Conservation (phyloP, 2,329 filamentous ascomycete genomes). For the Colletotrichum magnum region DNA sequence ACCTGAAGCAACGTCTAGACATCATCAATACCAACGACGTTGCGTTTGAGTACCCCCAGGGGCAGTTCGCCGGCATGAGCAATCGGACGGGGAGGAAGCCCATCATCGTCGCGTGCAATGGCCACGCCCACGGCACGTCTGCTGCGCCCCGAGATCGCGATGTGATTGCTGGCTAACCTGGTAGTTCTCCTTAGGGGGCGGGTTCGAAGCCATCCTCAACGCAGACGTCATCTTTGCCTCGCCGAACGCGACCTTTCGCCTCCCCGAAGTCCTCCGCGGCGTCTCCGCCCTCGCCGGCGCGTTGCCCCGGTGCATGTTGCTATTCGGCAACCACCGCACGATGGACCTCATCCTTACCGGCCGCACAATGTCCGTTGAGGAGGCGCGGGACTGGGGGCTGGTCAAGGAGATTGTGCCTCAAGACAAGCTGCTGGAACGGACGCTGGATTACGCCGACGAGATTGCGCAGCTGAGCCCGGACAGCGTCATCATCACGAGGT, state of each 20-base stretch:
- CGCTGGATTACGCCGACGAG: constrained; percentile 48
- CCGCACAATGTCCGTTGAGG: constrained; percentile 45
- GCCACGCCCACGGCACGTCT: constrained; percentile 49
- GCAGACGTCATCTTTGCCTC: constrained; percentile 71
- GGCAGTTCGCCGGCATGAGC: constrained; percentile 52
- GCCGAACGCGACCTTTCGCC: constrained; percentile 64
- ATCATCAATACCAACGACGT: constrained; percentile 47
- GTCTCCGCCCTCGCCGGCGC: constrained; percentile 71
- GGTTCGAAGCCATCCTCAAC: constrained; percentile 54
- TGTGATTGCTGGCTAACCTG: background rate
- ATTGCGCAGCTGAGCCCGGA: constrained; percentile 51
- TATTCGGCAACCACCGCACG: constrained; percentile 51
- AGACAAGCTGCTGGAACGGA: constrained; percentile 47
- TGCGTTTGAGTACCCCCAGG: constrained; percentile 51
- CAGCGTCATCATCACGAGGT: constrained; percentile 50
- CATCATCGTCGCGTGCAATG: constrained; percentile 50
- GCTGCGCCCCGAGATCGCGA: constrained; percentile 34
- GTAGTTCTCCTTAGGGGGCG: constrained; percentile 44
- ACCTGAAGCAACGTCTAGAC: constrained; percentile 63
- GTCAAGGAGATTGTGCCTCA: constrained; percentile 49
- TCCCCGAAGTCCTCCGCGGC: constrained; percentile 71
- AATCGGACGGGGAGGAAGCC: constrained; percentile 52
- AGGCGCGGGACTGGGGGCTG: constrained; percentile 50
- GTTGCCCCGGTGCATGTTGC: constrained; percentile 61
- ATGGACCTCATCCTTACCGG: constrained; percentile 52